Evolutionary conservation across 305 asterid species (phyloP).

Genomic region (Striga hermonthica): DNA sequence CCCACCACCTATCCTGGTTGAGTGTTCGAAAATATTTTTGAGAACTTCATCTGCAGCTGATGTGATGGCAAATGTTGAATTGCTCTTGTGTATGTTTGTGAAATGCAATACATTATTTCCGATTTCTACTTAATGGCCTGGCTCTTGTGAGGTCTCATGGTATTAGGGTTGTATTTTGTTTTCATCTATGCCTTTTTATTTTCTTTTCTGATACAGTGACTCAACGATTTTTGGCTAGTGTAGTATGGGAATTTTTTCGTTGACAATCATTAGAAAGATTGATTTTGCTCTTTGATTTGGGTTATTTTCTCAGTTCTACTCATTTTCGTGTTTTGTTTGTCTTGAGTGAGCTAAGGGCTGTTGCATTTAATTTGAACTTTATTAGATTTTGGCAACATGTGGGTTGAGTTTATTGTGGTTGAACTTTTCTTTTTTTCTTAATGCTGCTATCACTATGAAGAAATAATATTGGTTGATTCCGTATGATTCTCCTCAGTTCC

Average conservation of each 20-base stretch:
- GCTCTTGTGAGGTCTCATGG: slow-evolving; percentile 18
- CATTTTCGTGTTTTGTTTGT: neutral
- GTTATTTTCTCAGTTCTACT: neutral
- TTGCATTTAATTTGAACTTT: too few species aligned
- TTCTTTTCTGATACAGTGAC: neutral
- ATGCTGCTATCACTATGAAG: neutral
- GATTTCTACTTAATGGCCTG: neutral
- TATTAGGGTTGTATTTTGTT: neutral
- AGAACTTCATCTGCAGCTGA: slow-evolving; percentile 10
- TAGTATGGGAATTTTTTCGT: neutral
- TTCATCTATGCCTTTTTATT: neutral
- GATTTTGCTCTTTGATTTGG: neutral
- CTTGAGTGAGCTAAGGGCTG: neutral
- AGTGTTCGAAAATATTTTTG: slow-evolving; percentile 20
- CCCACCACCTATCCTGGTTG: slow-evolving; percentile 10
- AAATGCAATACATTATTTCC: neutral
- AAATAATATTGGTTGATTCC: slow-evolving; percentile 1
- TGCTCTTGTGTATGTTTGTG: slow-evolving; percentile 1
- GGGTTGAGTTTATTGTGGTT: neutral
- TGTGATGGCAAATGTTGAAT: neutral
- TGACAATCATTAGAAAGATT: neutral
- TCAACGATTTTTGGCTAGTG: neutral
- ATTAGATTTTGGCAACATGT: neutral
- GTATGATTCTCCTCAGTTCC: neutral
- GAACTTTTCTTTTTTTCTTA: neutral